phyloP scores from a whole-genome alignment of 2,329 filamentous ascomycete species.

The Sphaerostilbella broomeana region DNA sequence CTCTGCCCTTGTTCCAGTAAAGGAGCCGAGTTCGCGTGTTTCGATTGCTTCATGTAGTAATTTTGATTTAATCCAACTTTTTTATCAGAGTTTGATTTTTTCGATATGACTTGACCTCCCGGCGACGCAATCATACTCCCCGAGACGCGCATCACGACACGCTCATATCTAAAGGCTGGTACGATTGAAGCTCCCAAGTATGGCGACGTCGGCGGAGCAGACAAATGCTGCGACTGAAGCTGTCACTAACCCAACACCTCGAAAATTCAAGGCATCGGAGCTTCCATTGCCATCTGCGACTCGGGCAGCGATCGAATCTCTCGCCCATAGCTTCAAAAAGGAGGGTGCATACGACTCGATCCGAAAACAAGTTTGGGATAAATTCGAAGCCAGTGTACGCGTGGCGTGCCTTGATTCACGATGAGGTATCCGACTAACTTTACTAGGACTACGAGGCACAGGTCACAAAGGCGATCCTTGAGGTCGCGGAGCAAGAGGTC shows the following conservation, averaged over 20 bases:
- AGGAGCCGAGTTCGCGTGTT: neutral
- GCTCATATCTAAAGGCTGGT: neutral
- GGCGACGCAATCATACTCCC: neutral
- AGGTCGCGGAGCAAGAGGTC: constrained; percentile 66
- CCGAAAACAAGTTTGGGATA: constrained; percentile 69
- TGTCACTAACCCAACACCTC: constrained; percentile 14
- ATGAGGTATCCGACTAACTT: neutral
- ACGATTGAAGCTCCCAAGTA: constrained; percentile 5
- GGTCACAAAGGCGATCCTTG: constrained; percentile 59
- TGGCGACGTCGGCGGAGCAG: constrained; percentile 23
- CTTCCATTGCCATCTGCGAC: constrained; percentile 68
- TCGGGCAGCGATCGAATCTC: constrained; percentile 63
- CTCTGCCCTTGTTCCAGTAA: neutral
- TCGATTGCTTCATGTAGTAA: neutral
- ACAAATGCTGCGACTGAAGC: constrained; percentile 17
- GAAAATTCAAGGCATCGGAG: constrained; percentile 66
- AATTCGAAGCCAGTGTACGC: constrained; percentile 63
- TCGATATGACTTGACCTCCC: no score
- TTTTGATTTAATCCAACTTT: constrained; percentile 3
- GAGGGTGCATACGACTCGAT: constrained; percentile 76
- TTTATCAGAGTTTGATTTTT: constrained; percentile 5
- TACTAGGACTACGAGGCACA: constrained; percentile 61
- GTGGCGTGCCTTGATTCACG: neutral
- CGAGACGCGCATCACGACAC: constrained; percentile 10
- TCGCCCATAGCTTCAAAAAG: constrained; percentile 79